Conservation (phyloP, 306 rosid species). For the Dryas drummondii region DNA sequence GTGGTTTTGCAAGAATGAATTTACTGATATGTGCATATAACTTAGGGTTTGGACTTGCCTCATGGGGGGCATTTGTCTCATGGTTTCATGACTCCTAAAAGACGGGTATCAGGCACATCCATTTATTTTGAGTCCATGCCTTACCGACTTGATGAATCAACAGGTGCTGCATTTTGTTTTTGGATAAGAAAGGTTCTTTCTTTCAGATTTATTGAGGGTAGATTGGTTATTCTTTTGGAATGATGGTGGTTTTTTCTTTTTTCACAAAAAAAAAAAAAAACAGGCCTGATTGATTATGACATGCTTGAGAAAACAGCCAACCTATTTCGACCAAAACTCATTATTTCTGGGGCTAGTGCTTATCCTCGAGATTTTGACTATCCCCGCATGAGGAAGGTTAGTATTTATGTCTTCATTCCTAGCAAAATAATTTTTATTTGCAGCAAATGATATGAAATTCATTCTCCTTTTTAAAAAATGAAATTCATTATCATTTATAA, state of each 20-base stretch:
- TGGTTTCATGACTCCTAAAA: constrained; percentile 96
- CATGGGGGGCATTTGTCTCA: constrained; percentile 99
- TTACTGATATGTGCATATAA: constrained; percentile 22
- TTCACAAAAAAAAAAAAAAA: neutral
- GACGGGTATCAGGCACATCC: constrained; percentile 90
- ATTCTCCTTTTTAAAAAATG: too few species aligned
- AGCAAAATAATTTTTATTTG: neutral
- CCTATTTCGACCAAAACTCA: constrained; percentile 86
- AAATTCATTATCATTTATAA: neutral
- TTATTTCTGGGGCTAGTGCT: constrained; percentile 98
- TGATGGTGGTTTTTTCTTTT: neutral
- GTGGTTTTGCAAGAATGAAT: neutral
- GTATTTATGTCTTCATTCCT: constrained; percentile 21
- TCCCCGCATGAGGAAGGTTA: constrained; percentile 85
- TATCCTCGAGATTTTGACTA: constrained; percentile 98
- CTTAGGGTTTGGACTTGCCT: constrained; percentile 93
- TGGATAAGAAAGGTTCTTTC: neutral
- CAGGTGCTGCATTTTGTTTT: constrained; percentile 51
- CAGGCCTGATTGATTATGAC: constrained; percentile 89
- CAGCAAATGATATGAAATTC: neutral
- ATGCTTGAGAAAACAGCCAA: constrained; percentile 85
- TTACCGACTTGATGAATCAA: constrained; percentile 79
- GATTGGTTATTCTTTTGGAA: constrained; percentile 16
- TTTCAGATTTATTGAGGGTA: neutral
- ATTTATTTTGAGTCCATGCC: constrained; percentile 98